phyloP scores from a whole-genome alignment of 1,284 basidiomycete genomes.

The Meira miltonrushii region DNA sequence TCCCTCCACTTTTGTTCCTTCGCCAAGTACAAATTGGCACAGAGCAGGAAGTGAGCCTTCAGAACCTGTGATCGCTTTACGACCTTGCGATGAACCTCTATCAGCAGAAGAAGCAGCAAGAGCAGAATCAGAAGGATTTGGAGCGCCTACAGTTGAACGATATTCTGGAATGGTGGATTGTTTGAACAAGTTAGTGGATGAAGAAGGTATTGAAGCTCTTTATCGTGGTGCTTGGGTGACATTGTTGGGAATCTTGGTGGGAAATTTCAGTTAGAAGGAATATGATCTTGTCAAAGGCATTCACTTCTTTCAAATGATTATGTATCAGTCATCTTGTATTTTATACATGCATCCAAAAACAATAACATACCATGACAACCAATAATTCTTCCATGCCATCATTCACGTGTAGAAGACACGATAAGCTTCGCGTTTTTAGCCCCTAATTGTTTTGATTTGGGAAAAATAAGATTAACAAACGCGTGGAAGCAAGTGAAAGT shows the following conservation, averaged over 20 bases:
- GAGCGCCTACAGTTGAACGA: conserved; percentile 40
- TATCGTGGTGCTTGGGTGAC: conserved; percentile 45
- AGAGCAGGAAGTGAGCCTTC: conserved; percentile 22
- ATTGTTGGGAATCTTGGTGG: conserved; percentile 18
- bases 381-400: too few species aligned
- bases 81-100: conserved; percentile 40
- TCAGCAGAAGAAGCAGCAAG: conserved; percentile 20
- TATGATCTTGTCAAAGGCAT: too few species aligned
- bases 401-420: too few species aligned
- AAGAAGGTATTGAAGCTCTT: conserved; percentile 48
- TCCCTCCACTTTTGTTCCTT: background rate
- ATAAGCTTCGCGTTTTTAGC: too few species aligned
- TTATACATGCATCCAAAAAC: too few species aligned
- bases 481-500: too few species aligned
- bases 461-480: too few species aligned
- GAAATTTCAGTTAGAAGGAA: conserved; percentile 2
- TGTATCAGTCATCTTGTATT: too few species aligned
- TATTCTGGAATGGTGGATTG: conserved; percentile 45
- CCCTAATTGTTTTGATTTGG: too few species aligned
- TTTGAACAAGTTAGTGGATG: conserved; percentile 47
- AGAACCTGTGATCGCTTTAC: conserved; percentile 49
- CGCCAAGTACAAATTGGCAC: background rate
- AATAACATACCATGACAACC: too few species aligned
- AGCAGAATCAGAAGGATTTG: conserved; percentile 41
- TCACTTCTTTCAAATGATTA: too few species aligned